Base-by-base conservation (phyloP, 2,329 filamentous ascomycete genomes). In the Parastagonospora avenae region DNA sequence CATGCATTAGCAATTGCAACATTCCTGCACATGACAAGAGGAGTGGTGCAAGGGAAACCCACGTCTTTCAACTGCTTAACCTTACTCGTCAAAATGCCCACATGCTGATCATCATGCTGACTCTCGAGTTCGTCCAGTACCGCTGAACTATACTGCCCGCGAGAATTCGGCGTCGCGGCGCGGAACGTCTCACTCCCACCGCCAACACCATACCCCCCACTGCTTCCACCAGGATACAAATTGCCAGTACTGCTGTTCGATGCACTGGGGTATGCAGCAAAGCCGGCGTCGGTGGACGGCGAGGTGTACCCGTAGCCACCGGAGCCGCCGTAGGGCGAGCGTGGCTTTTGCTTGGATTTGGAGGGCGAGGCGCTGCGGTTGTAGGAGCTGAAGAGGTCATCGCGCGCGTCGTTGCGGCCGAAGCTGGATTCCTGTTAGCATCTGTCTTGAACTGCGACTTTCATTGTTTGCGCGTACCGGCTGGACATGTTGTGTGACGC, bases 121-220 rank as follows among this genome's bases (percentile, higher is more conserved):
- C 90, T 93, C 79, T 99, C 94, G 54, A 99, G 82, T 77, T 96
- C 92, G 71, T 91, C 91, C 46, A 99, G 82, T 41, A 96, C 91
- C 15, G 92, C 90, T 66, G 95, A 89, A 70, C 89, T 93, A 74
- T 97, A 97, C 73, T 97, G 92, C 11, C 93, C 93, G 70, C 88
- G 91, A 9, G 70, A 70, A 64, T 79, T 78, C 51, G 77, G 78
- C 46, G 77, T 80, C 52, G 78, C 77, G 14, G 64, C 48, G 14
- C 77, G 52, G 49, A 73, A 79, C 0, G 31, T 28, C 0, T 16
- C 40, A 8, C 48, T 37, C 7, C 47, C 43, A 9, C 45, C 37
- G 2, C 54, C 50, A n/a, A 42, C 39, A 6, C 50, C 47, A 33
- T 54, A 46, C 1, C 47, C 50, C 9, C 33, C 46, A 5, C 55